A percentile compares a stretch with the other conserved stretches of the same genome.
Evolutionary conservation across 148 eudicot species (phyloP).

Genomic region (Suaeda aralocaspica): DNA sequence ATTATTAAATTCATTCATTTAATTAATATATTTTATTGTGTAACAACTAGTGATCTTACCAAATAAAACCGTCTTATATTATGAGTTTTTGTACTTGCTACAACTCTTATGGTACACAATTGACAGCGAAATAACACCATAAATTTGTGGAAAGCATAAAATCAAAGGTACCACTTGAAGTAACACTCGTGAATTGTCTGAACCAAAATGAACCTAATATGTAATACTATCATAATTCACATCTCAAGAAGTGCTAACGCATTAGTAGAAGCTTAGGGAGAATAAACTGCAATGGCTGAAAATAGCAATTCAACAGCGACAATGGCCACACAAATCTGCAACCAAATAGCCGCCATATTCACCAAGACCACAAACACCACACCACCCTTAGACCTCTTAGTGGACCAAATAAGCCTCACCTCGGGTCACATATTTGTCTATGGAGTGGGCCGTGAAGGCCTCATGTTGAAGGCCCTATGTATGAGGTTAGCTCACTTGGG

Average conservation of each 20-base stretch:
- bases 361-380: conserved; percentile 44
- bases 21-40: no score
- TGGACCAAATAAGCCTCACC: conserved; percentile 44
- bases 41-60: no score
- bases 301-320: conserved; percentile 25
- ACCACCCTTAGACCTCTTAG: conserved; percentile 45
- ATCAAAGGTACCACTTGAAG: no score
- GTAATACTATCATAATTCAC: no score
- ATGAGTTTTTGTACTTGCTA: no score
- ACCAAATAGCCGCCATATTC: conserved; percentile 64
- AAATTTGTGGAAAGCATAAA: no score
- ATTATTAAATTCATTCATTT: no score
- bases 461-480: conserved; percentile 75
- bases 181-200: no score
- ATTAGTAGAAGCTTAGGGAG: neutral
- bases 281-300: conserved; percentile 29
- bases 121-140: no score
- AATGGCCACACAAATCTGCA: conserved; percentile 69
- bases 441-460: conserved; percentile 95
- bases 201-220: no score
- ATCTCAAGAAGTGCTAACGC: neutral
- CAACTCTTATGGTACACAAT: no score
- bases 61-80: no score
- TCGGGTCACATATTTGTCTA: conserved; percentile 59
- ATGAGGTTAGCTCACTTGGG: conserved; percentile 82